phyloP scores from a whole-genome alignment of 192 early-diverging fungal genomes.

The Linnemannia zychae region DNA sequence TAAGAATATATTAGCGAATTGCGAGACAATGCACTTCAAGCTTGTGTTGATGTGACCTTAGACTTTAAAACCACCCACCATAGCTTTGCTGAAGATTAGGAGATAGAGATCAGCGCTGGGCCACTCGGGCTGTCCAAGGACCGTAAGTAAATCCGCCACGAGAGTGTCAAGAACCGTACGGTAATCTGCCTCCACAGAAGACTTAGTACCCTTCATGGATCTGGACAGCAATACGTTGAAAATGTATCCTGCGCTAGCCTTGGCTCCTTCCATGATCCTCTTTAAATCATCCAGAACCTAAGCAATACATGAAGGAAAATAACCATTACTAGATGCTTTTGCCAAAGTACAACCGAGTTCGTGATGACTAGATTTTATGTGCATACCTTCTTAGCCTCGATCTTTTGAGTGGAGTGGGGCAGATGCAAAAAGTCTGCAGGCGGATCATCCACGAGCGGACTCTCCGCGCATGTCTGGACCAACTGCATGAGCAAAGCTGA shows the following conservation, averaged over 20 bases:
- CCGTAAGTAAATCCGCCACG: conserved; percentile 76
- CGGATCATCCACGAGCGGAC: background rate
- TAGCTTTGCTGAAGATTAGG: conserved; percentile 73
- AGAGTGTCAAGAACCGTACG: conserved; percentile 77
- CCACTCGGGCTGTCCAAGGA: conserved; percentile 91
- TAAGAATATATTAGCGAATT: background rate
- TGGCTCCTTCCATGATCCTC: conserved; percentile 7
- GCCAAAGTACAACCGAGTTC: no score
- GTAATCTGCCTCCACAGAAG: conserved; percentile 79
- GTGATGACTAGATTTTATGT: no score
- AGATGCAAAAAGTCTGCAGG: conserved; percentile 19
- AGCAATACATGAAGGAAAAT: background rate
- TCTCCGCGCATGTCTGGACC: conserved; percentile 30
- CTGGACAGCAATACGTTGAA: conserved; percentile 58
- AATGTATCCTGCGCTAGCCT: conserved; percentile 30
- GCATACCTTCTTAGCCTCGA: conserved; percentile 36
- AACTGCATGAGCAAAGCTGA: conserved; percentile 51
- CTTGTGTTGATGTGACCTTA: background rate
- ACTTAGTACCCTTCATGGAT: conserved; percentile 60
- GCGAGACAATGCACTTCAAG: background rate
- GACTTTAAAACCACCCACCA: conserved; percentile 59
- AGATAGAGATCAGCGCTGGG: conserved; percentile 85
- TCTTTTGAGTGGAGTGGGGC: conserved; percentile 7
- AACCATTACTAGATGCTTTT: background rate
- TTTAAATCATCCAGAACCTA: conserved; percentile 19